Percentiles rank a stretch among this genome's conserved stretches.
phyloP scores from a whole-genome alignment of 1,284 basidiomycete species.

The Ganoderma multipileum region DNA sequence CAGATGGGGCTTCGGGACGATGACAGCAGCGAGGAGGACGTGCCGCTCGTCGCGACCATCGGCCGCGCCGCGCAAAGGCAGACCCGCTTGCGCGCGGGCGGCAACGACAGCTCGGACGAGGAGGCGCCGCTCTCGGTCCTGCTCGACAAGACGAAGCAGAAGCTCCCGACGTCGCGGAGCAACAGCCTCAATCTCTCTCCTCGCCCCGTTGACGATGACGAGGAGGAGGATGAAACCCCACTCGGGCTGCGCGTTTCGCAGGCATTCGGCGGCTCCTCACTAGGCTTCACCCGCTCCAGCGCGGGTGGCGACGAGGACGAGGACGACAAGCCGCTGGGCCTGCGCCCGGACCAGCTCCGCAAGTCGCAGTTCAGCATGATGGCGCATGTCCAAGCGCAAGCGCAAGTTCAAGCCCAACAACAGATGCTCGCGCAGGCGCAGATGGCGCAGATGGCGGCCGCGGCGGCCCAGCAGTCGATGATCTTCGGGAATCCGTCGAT shows the following conservation, averaged over 20 bases:
- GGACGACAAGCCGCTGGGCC: constrained; percentile 63
- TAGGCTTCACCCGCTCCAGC: constrained; percentile 25
- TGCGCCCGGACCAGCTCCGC: constrained; percentile 80
- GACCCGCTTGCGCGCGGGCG: constrained; percentile 38
- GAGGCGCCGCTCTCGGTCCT: constrained; percentile 74
- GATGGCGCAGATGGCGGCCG: constrained; percentile 61
- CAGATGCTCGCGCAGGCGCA: constrained; percentile 79
- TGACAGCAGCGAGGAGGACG: constrained; percentile 75
- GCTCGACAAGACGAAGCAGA: constrained; percentile 57
- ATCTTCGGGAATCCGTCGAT: constrained; percentile 71
- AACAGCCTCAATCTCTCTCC: constrained; percentile 47
- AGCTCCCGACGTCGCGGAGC: constrained; percentile 44
- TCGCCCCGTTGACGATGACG: constrained; percentile 34
- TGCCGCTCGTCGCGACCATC: constrained; percentile 74
- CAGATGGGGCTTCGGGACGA: constrained; percentile 36
- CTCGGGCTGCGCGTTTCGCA: constrained; percentile 67
- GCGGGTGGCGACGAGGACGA: constrained; percentile 41
- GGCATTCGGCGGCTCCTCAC: constrained; percentile 18
- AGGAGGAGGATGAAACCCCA: constrained; percentile 73
- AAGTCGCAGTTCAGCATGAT: constrained; percentile 71
- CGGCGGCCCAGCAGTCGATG: constrained; percentile 60
- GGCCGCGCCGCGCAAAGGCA: constrained; percentile 53
- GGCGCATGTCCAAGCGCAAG: constrained; percentile 57
- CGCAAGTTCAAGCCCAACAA: constrained; percentile 61
- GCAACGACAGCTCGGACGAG: constrained; percentile 68